These are phyloP conservation scores for Omphalea diandra DNA, from an alignment of 441 rosid species.

Conservation along the genomic window DNA sequence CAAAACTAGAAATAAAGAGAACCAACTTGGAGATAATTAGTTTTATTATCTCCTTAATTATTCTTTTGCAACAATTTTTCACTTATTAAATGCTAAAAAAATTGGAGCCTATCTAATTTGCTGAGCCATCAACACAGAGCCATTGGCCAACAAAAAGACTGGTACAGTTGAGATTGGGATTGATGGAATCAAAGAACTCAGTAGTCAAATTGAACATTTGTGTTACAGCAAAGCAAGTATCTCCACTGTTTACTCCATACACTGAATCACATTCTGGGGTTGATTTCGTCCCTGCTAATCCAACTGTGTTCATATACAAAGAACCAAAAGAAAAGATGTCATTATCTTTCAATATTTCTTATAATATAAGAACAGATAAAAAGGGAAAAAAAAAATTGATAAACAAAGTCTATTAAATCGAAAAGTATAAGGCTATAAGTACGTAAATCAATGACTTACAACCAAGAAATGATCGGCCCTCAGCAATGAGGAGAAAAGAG, in stretches of 20 bases:
- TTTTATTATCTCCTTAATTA: background rate
- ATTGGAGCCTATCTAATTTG: background rate
- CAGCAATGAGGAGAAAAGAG: constrained; percentile 12
- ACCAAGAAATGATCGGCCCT: constrained; percentile 5
- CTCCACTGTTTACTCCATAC: constrained; percentile 23
- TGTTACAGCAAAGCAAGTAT: constrained; percentile 29
- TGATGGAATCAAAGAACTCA: constrained; percentile 20
- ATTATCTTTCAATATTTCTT: background rate
- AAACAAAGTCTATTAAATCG: too few relatives aligned
- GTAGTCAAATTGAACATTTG: constrained; percentile 21
- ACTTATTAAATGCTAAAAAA: background rate
- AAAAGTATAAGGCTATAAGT: too few relatives aligned
- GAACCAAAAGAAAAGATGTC: background rate
- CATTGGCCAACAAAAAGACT: constrained; percentile 42
- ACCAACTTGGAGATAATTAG: background rate
- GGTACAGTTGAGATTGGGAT: constrained; percentile 39
- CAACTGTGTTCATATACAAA: background rate
- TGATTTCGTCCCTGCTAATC: background rate
- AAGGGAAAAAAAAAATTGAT: background rate
- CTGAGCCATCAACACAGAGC: constrained; percentile 33
- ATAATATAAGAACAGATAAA: background rate
- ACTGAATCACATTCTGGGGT: constrained; percentile 12
- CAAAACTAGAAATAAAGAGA: background rate
- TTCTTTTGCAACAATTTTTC: background rate
- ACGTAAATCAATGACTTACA: too few relatives aligned